Conservation (phyloP, 2,329 filamentous ascomycete species). For the Sclerotinia glacialis region DNA sequence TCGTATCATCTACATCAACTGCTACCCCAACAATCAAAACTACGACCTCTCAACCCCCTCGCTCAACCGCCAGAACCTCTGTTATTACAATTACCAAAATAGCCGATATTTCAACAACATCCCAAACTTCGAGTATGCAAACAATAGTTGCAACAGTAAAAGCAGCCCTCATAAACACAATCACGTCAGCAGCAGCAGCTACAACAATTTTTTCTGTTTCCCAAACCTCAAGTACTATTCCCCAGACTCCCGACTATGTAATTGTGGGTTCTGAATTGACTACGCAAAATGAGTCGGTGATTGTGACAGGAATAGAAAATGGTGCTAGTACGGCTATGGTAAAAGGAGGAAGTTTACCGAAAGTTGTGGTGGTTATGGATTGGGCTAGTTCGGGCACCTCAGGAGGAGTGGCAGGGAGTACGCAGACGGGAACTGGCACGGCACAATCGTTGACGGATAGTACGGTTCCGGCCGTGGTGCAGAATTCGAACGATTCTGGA, state of each 20-base stretch:
- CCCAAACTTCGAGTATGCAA: neutral
- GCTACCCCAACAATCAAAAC: neutral
- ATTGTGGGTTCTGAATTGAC: neutral
- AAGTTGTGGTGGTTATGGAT: conserved; percentile 16
- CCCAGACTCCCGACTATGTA: neutral
- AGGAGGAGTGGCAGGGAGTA: neutral
- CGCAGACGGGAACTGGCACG: neutral
- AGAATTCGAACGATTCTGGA: neutral
- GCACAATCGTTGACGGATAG: neutral
- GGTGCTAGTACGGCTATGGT: neutral
- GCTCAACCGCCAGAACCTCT: neutral
- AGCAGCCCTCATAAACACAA: neutral
- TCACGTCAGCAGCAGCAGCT: neutral
- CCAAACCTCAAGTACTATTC: neutral
- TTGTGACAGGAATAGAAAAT: neutral
- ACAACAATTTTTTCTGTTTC: neutral
- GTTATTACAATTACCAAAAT: neutral
- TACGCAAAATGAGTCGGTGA: neutral
- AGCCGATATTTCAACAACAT: neutral
- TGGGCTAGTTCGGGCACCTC: neutral
- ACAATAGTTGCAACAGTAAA: neutral
- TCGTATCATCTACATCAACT: neutral
- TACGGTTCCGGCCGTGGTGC: neutral
- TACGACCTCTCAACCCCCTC: neutral
- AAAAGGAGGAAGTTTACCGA: neutral